Evolutionary conservation across 2,329 filamentous ascomycete genomes (phyloP).

Genomic region (Gnomoniopsis sp.): DNA sequence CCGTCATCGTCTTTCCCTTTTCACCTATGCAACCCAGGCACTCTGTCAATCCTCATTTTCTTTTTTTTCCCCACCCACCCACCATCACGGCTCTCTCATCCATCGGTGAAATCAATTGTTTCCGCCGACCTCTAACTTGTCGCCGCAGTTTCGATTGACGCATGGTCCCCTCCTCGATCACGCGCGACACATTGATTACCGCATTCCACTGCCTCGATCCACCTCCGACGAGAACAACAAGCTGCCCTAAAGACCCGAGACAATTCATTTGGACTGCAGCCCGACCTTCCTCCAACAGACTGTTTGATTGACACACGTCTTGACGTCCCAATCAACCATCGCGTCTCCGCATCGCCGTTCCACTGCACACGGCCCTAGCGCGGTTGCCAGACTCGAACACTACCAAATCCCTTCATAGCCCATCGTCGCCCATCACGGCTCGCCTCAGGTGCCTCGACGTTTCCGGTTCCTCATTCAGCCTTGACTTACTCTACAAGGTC

Average conservation of each 20-base stretch:
- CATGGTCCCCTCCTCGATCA: not conserved
- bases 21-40: slow-evolving; percentile 5
- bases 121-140: slow-evolving; percentile 6
- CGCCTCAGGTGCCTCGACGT: slow-evolving; percentile 22
- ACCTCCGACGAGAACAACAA: slow-evolving; percentile 6
- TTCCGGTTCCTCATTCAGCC: slow-evolving; percentile 20
- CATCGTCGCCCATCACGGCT: slow-evolving; percentile 32
- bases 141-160: slow-evolving; percentile 12
- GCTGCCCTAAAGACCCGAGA: slow-evolving; percentile 5
- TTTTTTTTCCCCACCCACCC: slow-evolving; percentile 2
- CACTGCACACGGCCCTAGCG: slow-evolving; percentile 1
- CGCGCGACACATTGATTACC: slow-evolving; percentile 12
- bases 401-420: not conserved
- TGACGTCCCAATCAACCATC: not conserved
- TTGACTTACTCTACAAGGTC: slow-evolving; percentile 15
- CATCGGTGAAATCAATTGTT: slow-evolving; percentile 4
- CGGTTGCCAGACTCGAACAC: slow-evolving; percentile 4
- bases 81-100: not conserved
- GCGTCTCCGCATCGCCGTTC: not conserved
- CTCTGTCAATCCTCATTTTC: slow-evolving; percentile 14
- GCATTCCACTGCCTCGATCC: slow-evolving; percentile 8
- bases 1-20: slow-evolving; percentile 7
- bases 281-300: not conserved
- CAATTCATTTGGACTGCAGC: not conserved
- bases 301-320: not conserved